Evolutionary conservation across 495 filamentous ascomycete species (phyloP).

Genomic region (Clohesyomyces aquaticus): DNA sequence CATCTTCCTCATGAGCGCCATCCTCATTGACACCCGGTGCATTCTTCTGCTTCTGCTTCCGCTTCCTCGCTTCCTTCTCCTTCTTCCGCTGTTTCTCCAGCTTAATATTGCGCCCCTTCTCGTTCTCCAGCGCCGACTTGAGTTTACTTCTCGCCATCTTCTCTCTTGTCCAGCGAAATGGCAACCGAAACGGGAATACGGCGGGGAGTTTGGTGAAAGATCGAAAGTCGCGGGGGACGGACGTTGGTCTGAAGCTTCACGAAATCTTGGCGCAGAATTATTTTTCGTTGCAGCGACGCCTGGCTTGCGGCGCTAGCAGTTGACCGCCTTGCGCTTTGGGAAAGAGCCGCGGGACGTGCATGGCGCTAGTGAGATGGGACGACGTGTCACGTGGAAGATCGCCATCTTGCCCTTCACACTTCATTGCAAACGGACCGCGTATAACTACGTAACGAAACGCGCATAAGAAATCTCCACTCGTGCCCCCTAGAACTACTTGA

Average conservation of each 20-base stretch:
- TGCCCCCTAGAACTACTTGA: no score
- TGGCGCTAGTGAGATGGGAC: no score
- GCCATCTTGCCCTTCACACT: not conserved
- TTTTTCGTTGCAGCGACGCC: conserved; percentile 11
- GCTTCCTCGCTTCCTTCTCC: conserved; percentile 47
- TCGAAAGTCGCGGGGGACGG: no score
- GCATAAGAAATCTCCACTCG: no score
- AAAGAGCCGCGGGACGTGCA: conserved; percentile 3
- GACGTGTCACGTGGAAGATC: conserved; percentile 5
- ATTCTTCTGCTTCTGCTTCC: conserved; percentile 52
- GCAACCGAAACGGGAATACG: no score
- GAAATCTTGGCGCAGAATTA: conserved; percentile 34
- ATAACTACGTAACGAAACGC: no score
- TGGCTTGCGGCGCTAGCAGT: conserved; percentile 27
- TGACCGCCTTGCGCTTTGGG: conserved; percentile 32
- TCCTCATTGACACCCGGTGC: conserved; percentile 47
- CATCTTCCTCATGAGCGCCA: no score
- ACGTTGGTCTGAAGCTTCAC: conserved; percentile 11
- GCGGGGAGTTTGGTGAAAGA: no score
- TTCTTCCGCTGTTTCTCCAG: conserved; percentile 67
- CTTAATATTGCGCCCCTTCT: conserved; percentile 66
- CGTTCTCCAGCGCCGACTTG: conserved; percentile 41
- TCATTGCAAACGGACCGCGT: no score
- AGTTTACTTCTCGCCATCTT: conserved; percentile 45
- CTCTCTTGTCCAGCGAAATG: not conserved